Evolutionary conservation across 2,329 filamentous ascomycete genomes (phyloP).

Genomic region (Acephala macrosclerotiorum): DNA sequence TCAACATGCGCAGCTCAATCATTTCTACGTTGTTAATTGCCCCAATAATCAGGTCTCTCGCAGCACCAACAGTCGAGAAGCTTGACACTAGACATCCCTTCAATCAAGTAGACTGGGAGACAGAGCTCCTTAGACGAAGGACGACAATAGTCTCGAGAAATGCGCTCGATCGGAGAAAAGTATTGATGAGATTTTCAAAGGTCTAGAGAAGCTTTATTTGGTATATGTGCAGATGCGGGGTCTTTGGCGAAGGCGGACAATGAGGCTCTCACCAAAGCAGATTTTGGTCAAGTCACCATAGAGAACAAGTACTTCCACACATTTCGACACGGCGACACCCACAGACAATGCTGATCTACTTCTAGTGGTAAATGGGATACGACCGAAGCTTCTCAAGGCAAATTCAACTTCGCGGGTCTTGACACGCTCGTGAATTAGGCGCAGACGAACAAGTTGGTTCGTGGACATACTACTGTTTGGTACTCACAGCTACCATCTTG

Average conservation of each 20-base stretch:
- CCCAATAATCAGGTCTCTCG: slow-evolving; percentile 21
- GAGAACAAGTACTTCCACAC: slow-evolving; percentile 57
- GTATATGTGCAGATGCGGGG: slow-evolving; percentile 62
- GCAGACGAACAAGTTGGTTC: slow-evolving; percentile 59
- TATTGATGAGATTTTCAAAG: slow-evolving; percentile 63
- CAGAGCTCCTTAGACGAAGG: slow-evolving; percentile 26
- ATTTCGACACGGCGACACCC: not conserved
- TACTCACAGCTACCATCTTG: slow-evolving; percentile 65
- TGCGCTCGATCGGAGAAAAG: slow-evolving; percentile 44
- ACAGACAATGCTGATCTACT: no score
- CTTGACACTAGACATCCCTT: slow-evolving; percentile 4
- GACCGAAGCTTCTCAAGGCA: slow-evolving; percentile 48
- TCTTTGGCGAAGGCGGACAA: slow-evolving; percentile 57
- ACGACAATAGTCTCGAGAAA: slow-evolving; percentile 1
- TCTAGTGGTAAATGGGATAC: slow-evolving; percentile 73
- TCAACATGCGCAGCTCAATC: slow-evolving; percentile 26
- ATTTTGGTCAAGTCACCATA: slow-evolving; percentile 71
- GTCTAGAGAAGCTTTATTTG: slow-evolving; percentile 71
- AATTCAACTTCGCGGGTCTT: slow-evolving; percentile 62
- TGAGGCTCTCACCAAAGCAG: slow-evolving; percentile 62
- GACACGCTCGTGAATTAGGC: slow-evolving; percentile 70
- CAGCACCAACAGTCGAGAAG: slow-evolving; percentile 7
- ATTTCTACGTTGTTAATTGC: slow-evolving; percentile 19
- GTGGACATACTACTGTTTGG: slow-evolving; percentile 76
- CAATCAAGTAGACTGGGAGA: slow-evolving; percentile 30